A percentile compares a stretch with the other conserved stretches of the same genome.
Conservation (phyloP, 2,329 filamentous ascomycete species). For the Epichloe gansuensis region DNA sequence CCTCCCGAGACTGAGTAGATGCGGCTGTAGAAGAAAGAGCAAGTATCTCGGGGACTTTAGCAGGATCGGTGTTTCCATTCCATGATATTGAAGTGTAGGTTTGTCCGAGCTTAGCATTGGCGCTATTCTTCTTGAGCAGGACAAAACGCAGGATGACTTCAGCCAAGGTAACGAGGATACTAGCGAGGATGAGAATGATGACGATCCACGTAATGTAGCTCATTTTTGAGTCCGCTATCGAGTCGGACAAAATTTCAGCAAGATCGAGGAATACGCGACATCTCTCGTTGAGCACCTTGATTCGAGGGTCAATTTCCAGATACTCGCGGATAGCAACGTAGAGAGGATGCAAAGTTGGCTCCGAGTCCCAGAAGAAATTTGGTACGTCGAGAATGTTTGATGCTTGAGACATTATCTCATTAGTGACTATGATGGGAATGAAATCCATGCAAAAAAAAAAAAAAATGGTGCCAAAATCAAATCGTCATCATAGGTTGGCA, state of each 20-base stretch:
- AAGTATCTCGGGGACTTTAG: conserved; percentile 9
- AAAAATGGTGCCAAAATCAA: too few species aligned
- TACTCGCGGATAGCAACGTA: conserved; percentile 94
- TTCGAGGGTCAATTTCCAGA: conserved; percentile 90
- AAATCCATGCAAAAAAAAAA: not conserved
- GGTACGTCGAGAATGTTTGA: conserved; percentile 94
- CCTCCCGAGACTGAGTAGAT: not conserved
- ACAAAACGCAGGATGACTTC: conserved; percentile 82
- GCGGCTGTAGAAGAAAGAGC: conserved; percentile 8
- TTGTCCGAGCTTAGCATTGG: conserved; percentile 8
- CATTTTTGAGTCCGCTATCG: conserved; percentile 89
- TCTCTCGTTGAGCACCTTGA: conserved; percentile 92
- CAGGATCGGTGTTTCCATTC: conserved; percentile 7
- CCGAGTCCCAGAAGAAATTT: conserved; percentile 97
- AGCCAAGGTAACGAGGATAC: conserved; percentile 79
- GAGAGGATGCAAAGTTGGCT: conserved; percentile 86
- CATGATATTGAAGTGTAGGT: conserved; percentile 8
- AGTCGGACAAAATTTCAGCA: conserved; percentile 87
- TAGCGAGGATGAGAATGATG: conserved; percentile 83
- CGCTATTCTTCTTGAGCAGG: conserved; percentile 39
- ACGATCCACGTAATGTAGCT: conserved; percentile 96
- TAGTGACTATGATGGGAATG: not conserved
- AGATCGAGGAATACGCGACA: conserved; percentile 94
- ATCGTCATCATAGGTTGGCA: not conserved
- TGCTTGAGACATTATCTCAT: conserved; percentile 35